Evolutionary conservation across 2,329 filamentous ascomycete genomes (phyloP).

Genomic region (Colletotrichum graminicola): DNA sequence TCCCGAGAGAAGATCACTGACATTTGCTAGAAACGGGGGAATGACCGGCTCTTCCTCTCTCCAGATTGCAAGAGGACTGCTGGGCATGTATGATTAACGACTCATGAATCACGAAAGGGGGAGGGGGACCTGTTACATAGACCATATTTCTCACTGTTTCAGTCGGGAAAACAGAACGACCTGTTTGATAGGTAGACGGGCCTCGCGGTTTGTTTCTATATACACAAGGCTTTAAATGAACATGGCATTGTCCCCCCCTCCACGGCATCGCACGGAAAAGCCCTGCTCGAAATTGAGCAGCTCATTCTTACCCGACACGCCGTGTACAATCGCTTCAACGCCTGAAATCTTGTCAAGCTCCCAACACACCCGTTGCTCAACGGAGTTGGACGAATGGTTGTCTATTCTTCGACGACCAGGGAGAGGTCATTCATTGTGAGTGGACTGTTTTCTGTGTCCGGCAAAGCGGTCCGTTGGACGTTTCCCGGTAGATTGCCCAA

Average conservation of each 20-base stretch:
- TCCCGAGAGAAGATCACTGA: no score
- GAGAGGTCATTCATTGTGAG: no score
- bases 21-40: background rate
- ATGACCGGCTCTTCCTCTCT: no score
- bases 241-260: background rate
- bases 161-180: conserved; percentile 10
- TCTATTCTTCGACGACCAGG: no score
- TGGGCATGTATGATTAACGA: conserved; percentile 13
- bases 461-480: no score
- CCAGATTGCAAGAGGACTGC: background rate
- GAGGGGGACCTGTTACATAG: background rate
- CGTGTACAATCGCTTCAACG: background rate
- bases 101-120: conserved; percentile 21
- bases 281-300: background rate
- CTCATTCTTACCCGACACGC: background rate
- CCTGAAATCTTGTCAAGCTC: no score
- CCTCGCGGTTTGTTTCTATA: background rate
- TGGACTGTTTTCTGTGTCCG: no score
- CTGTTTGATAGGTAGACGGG: background rate
- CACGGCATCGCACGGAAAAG: background rate
- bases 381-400: no score
- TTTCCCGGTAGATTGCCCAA: no score
- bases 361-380: background rate
- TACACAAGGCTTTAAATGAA: background rate
- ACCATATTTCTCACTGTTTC: background rate